Percentiles rank a stretch among this genome's conserved stretches.
Conservation (phyloP, 225 moss, liverwort and hornwort genomes). For the Physcomitrellopsis africana region DNA sequence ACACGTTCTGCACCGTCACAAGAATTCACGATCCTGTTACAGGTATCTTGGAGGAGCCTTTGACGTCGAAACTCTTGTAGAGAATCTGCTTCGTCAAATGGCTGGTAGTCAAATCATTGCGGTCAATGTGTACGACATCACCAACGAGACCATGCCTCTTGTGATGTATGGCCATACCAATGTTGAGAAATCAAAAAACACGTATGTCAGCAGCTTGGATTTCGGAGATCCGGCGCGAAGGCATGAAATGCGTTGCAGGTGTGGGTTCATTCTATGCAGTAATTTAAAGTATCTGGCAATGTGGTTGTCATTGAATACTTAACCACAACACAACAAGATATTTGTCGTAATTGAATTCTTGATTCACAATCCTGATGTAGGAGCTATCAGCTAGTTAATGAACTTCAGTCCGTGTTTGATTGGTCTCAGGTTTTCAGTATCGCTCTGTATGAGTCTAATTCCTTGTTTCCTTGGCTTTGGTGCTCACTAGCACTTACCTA, state of each 20-base stretch:
- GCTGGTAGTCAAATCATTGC: slow-evolving; percentile 66
- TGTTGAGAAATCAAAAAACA: slow-evolving; percentile 51
- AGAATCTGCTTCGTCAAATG: slow-evolving; percentile 64
- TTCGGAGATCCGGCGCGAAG: slow-evolving; percentile 67
- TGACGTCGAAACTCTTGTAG: slow-evolving; percentile 71
- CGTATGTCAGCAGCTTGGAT: slow-evolving; percentile 53
- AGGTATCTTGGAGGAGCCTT: slow-evolving; percentile 76
- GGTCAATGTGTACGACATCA: slow-evolving; percentile 69
- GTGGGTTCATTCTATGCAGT: slow-evolving; percentile 27
- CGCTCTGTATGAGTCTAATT: too few relatives aligned
- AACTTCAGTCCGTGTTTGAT: too few relatives aligned
- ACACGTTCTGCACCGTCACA: not conserved
- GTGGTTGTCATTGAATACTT: not conserved
- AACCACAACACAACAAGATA: too few relatives aligned
- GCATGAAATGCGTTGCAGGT: slow-evolving; percentile 84
- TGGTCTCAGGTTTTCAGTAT: too few relatives aligned
- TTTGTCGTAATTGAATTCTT: too few relatives aligned
- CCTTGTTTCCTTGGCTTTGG: too few relatives aligned
- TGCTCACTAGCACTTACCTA: too few relatives aligned
- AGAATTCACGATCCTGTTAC: slow-evolving; percentile 19
- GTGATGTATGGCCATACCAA: slow-evolving; percentile 68
- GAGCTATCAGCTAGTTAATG: too few relatives aligned
- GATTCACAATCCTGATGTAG: too few relatives aligned
- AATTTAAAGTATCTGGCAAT: not conserved
- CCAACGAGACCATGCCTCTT: slow-evolving; percentile 58